Evolutionary conservation across 2,329 filamentous ascomycete genomes (phyloP), one percentile per base, ranked within the genome.

Genomic region (Fusarium nodosum): DNA sequence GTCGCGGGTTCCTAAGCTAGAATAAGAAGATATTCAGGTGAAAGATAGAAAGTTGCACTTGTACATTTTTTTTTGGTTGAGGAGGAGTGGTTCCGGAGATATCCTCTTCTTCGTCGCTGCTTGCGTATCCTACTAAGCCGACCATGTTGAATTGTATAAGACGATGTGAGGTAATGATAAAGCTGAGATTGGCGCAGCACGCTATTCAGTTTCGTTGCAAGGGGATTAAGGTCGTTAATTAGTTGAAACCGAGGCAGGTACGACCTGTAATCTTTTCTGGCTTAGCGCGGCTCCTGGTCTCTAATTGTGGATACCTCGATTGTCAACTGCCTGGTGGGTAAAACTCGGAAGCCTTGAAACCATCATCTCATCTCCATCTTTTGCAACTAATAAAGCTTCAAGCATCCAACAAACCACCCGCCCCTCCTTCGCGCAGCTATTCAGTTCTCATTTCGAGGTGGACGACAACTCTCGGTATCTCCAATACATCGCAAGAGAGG

Each of bases 31-130:
- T 42, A 28, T 11, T 56, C 31, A 26, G 33, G 7, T 56, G 38
- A n/a, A 42, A 24, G 38, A 38, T 31, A 12, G 30, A 22, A 22
- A 26, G 20, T 11, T 41, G 12, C 8, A 44, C 56, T 41, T 34
- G 41, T 69, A 73, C 73, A 64, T 58, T 66, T 52, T 54, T 42
- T 15, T 51, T 44, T 3, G 34, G 26, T 13, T 18, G 33, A 12
- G 46, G 20, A 39, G 71, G 22, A 28, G 73, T 54, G 15, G 48
- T 24, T 10, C 58, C 50, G 12, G 73, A 53, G 5, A 69, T 67
- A 4, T 81, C 82, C 5, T 82, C 81, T 8, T 85, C 84, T 3
- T 86, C 85, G 44, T 85, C 84, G 57, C 84, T 86, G 69, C 85
- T 87, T 16, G 79, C 83, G 65, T 87, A 87, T 34, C 73, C 79